phyloP scores from a whole-genome alignment of 129 eudicot species.

The Pseudognaphalium luteoalbum region DNA sequence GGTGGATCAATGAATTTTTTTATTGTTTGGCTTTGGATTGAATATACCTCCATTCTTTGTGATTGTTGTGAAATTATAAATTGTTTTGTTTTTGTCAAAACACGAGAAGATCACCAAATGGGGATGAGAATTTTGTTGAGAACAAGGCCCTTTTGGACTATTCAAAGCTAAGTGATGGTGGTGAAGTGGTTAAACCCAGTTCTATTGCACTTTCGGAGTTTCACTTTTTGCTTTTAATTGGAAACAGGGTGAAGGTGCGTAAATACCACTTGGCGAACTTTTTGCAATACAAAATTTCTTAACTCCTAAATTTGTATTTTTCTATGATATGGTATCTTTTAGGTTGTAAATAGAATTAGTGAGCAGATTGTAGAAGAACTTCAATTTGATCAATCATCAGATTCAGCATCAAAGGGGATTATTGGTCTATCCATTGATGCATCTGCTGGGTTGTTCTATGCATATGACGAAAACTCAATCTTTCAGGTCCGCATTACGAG shows the following conservation, averaged over 20 bases:
- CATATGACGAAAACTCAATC: slow-evolving; percentile 87
- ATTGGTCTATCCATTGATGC: slow-evolving; percentile 94
- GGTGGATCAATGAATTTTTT: slow-evolving; percentile 40
- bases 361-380: slow-evolving; percentile 95
- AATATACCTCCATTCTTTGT: not conserved
- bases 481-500: slow-evolving; percentile 65
- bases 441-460: slow-evolving; percentile 96
- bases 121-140: slow-evolving; percentile 96
- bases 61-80: slow-evolving; percentile 20
- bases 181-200: slow-evolving; percentile 72
- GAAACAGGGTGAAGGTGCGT: slow-evolving; percentile 92
- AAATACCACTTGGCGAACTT: slow-evolving; percentile 9
- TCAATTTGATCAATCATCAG: slow-evolving; percentile 78
- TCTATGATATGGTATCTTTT: slow-evolving; percentile 17
- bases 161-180: slow-evolving; percentile 76
- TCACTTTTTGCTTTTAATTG: slow-evolving; percentile 88
- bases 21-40: not conserved
- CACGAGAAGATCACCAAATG: slow-evolving; percentile 63
- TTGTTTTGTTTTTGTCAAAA: not conserved
- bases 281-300: not conserved
- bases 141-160: slow-evolving; percentile 94
- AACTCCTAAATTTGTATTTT: not conserved
- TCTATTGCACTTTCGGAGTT: slow-evolving; percentile 90
- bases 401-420: slow-evolving; percentile 76
- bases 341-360: slow-evolving; percentile 95